A percentile compares a stretch with the other conserved stretches of the same genome.
Evolutionary conservation across 164 flowering plant species (phyloP).

Genomic region (Protea cynaroides): DNA sequence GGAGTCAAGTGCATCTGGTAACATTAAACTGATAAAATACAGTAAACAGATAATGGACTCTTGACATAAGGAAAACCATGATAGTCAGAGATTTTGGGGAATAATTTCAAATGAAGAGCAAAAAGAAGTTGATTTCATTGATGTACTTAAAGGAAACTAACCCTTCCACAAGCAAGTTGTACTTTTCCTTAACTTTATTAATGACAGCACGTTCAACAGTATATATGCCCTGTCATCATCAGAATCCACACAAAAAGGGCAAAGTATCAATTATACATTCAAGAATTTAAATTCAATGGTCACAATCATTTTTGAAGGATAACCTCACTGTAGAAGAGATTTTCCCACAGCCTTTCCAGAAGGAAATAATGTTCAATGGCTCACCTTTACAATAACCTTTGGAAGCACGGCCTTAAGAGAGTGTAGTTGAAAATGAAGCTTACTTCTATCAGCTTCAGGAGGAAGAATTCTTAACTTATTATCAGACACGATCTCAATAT

Average conservation of each 20-base stretch:
- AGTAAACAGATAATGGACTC: too few relatives aligned
- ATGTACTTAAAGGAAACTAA: conserved; percentile 24
- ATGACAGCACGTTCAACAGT: conserved; percentile 76
- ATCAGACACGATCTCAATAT: conserved; percentile 44
- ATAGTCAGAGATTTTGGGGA: too few relatives aligned
- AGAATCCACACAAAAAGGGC: conserved; percentile 1
- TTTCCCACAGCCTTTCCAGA: background rate
- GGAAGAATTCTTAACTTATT: conserved; percentile 51
- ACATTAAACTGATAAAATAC: too few relatives aligned
- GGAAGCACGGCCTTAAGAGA: conserved; percentile 51
- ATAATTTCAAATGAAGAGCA: too few relatives aligned
- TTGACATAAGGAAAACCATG: too few relatives aligned
- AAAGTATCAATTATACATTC: background rate
- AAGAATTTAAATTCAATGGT: background rate
- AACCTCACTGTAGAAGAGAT: background rate
- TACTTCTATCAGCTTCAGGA: conserved; percentile 38
- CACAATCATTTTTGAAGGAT: background rate
- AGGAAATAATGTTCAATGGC: background rate
- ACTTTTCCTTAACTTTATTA: conserved; percentile 28
- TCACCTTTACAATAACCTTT: conserved; percentile 71
- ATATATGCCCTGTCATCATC: conserved; percentile 61
- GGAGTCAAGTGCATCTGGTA: too few relatives aligned
- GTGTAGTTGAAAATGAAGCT: conserved; percentile 60
- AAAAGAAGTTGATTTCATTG: too few relatives aligned
- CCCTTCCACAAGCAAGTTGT: conserved; percentile 84